Percentiles rank a stretch among this genome's conserved stretches.
These are phyloP conservation scores for Calonectria pseudoreteaudii DNA, from an alignment of 2,329 filamentous ascomycete genomes.

Conservation along the genomic window DNA sequence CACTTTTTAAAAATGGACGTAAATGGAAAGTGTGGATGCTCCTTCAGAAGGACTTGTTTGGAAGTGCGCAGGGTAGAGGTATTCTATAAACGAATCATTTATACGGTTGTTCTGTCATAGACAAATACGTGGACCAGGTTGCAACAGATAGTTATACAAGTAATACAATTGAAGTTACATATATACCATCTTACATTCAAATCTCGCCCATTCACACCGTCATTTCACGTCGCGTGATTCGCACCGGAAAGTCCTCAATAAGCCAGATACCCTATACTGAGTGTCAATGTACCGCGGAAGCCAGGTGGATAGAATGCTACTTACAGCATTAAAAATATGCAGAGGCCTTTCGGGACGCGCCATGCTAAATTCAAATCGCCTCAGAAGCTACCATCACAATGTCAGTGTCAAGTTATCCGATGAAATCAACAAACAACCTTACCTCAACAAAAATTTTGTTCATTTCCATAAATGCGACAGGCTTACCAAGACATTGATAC, in stretches of 20 bases:
- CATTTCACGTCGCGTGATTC: not conserved
- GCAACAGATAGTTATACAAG: not conserved
- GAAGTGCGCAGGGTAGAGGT: too few relatives aligned
- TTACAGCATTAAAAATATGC: conserved; percentile 3
- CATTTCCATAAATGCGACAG: not conserved
- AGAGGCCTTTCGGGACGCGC: not conserved
- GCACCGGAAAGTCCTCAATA: not conserved
- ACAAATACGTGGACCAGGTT: not conserved
- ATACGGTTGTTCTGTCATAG: not conserved
- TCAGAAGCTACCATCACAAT: not conserved
- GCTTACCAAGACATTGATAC: not conserved
- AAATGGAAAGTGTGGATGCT: not conserved
- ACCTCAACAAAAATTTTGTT: not conserved
- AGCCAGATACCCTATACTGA: not conserved
- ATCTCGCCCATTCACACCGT: not conserved
- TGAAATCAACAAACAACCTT: too few relatives aligned
- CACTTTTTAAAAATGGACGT: too few relatives aligned
- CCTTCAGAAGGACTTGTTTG: not conserved
- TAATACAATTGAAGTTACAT: not conserved
- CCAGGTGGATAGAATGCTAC: not conserved
- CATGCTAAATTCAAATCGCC: not conserved
- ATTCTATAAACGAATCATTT: not conserved
- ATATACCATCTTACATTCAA: not conserved
- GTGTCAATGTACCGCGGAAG: not conserved
- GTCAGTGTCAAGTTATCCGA: not conserved